Conservation (phyloP, 148 eudicot species). For the Chenopodium berlandieri region DNA sequence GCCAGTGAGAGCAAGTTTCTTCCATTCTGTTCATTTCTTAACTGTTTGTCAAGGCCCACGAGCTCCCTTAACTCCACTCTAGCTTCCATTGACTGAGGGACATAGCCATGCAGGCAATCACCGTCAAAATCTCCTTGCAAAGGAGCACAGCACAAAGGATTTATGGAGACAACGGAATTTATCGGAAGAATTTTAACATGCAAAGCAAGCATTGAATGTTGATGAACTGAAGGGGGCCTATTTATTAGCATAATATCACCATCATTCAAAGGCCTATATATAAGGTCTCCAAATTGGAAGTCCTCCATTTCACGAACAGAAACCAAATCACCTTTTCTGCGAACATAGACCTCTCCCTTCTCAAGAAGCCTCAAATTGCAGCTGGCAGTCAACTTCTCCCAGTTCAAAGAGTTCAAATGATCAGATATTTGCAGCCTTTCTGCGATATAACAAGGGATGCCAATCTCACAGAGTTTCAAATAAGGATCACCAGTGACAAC, state of each 20-base stretch:
- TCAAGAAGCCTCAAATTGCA: conserved; percentile 54
- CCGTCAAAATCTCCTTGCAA: conserved; percentile 95
- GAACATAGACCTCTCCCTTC: conserved; percentile 55
- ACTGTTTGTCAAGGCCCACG: conserved; percentile 65
- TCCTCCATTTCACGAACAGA: conserved; percentile 48
- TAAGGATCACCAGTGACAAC: conserved; percentile 88
- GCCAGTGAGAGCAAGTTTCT: conserved; percentile 61
- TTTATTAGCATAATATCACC: conserved; percentile 85
- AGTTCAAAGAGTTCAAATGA: conserved; percentile 59
- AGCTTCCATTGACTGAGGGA: conserved; percentile 76
- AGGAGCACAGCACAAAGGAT: conserved; percentile 83
- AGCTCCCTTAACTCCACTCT: conserved; percentile 86
- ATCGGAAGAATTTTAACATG: conserved; percentile 69
- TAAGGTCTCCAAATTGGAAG: conserved; percentile 58
- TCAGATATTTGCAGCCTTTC: conserved; percentile 71
- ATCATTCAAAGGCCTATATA: conserved; percentile 64
- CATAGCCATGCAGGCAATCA: conserved; percentile 86
- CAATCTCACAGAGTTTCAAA: conserved; percentile 69
- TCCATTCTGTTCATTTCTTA: conserved; percentile 76
- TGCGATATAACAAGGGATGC: conserved; percentile 69
- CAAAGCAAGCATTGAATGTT: conserved; percentile 77
- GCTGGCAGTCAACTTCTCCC: conserved; percentile 50
- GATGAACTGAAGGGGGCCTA: conserved; percentile 94
- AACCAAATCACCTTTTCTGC: conserved; percentile 55
- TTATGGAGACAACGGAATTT: conserved; percentile 68